Evolutionary conservation across 2,329 filamentous ascomycete genomes (phyloP), one percentile per base, ranked within the genome.

Genomic region (Coccinonectria pachysandricola): DNA sequence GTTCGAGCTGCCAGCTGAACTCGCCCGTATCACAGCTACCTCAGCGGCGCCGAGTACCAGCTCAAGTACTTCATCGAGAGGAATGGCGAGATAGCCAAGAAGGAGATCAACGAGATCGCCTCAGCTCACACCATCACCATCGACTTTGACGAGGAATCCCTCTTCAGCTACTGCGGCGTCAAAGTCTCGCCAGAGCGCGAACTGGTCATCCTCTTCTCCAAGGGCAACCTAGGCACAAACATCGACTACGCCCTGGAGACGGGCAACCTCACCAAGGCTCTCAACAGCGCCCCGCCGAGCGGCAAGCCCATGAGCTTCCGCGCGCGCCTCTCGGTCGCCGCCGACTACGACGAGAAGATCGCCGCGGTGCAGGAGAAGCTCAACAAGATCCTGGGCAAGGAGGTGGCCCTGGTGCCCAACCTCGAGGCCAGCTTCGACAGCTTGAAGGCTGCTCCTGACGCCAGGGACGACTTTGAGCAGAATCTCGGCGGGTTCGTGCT

Each of bases 81-180:
- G 4, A 46, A 58, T 26, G 62, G 56, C 24, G 52, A 57, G 19
- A 47, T 53, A 1, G 54, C 52, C 24, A 49, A 57, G 27, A 36
- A 44, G 5, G 68, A 71, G 44, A 45, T 73, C 36, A 71, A 72
- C 45, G 46, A 45, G 19, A 56, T 68, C 34, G 54, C 49, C 37
- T 34, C 48, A 13, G 50, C 54, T 2, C 65, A 67, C 34, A 45
- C 54, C 22, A 40, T 70, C 15, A 59, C 57, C 12, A 45, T 72
- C 22, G 59, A 65, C 41, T 31, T 65, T 15, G 65, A 69, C 29
- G 56, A 60, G 12, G 34, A 43, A 8, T 47, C 54, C 8, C 52
- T 55, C 23, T 53, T 61, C 36, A 45, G 41, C 7, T 69, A 66
- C 47, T 57, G 56, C 39, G 63, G 65, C 25, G 46, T 34, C 31